phyloP scores from a whole-genome alignment of 169 alveolate genomes.

The Amoebophrya sp. region DNA sequence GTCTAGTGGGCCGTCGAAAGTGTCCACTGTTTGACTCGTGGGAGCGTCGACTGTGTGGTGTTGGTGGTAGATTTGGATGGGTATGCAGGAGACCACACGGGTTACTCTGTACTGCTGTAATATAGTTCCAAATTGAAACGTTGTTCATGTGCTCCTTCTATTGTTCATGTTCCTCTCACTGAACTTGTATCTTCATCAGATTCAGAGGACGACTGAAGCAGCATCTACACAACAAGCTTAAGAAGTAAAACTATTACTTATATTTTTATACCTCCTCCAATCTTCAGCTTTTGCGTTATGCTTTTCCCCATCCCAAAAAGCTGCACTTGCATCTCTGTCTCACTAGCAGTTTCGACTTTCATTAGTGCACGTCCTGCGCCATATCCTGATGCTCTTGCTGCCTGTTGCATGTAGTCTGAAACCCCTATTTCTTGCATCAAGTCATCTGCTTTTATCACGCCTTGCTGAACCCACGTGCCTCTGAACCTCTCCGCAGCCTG shows the following conservation, averaged over 20 bases:
- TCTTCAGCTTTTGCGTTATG: neutral
- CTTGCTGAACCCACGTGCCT: neutral
- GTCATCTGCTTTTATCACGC: neutral
- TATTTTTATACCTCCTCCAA: neutral
- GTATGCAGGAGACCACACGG: too few species aligned
- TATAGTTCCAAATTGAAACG: too few species aligned
- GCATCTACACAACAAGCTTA: too few species aligned
- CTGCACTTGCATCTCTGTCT: neutral
- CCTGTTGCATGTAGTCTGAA: neutral
- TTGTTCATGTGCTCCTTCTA: too few species aligned
- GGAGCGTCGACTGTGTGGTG: too few species aligned
- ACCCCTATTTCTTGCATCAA: neutral
- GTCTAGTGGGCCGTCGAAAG: neutral
- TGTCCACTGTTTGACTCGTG: neutral
- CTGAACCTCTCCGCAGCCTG: neutral
- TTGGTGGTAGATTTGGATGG: too few species aligned
- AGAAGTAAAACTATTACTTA: too few species aligned
- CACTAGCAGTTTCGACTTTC: neutral
- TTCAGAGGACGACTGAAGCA: too few species aligned
- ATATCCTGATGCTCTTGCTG: neutral
- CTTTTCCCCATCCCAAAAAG: neutral
- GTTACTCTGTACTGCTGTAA: too few species aligned
- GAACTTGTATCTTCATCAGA: too few species aligned
- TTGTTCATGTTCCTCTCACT: too few species aligned
- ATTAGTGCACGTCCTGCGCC: neutral